These are phyloP conservation scores for Zalaria sp. DNA, from an alignment of 2,329 filamentous ascomycete genomes.

Conservation along the genomic window DNA sequence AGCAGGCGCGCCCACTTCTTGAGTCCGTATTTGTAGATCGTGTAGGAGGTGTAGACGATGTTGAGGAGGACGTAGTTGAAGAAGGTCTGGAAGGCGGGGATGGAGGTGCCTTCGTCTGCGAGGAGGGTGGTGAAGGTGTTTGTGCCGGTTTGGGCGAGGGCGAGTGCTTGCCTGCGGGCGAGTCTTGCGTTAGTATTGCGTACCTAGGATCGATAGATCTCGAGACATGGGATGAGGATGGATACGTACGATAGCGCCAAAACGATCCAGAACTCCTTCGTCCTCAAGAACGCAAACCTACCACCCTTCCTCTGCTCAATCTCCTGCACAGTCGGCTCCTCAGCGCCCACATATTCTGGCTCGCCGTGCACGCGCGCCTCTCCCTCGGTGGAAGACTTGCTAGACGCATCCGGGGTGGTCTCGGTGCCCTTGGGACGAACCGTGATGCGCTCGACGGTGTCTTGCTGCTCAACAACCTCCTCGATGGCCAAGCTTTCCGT, in stretches of 20 bases:
- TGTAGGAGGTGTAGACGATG: slow-evolving; percentile 66
- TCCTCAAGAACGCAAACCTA: slow-evolving; percentile 59
- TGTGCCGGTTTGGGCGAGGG: slow-evolving; percentile 80
- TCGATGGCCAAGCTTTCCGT: not conserved
- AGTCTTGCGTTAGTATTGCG: too few species aligned
- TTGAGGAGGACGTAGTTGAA: slow-evolving; percentile 87
- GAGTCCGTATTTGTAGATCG: slow-evolving; percentile 65
- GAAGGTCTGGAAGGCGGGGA: slow-evolving; percentile 89
- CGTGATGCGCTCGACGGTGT: slow-evolving; percentile 14
- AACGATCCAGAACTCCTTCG: slow-evolving; percentile 77
- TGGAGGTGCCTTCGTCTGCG: slow-evolving; percentile 51
- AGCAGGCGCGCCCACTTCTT: slow-evolving; percentile 53
- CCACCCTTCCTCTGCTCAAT: slow-evolving; percentile 29
- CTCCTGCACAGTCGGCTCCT: slow-evolving; percentile 16
- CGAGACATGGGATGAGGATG: not conserved
- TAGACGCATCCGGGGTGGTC: slow-evolving; percentile 9
- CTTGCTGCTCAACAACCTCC: slow-evolving; percentile 6
- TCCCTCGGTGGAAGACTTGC: slow-evolving; percentile 7
- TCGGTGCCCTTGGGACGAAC: slow-evolving; percentile 17
- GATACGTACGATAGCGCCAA: slow-evolving; percentile 40
- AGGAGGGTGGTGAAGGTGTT: slow-evolving; percentile 83
- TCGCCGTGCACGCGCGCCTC: slow-evolving; percentile 17
- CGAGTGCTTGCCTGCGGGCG: slow-evolving; percentile 55
- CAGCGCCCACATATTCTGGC: slow-evolving; percentile 18
- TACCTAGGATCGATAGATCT: too few species aligned